Percentiles rank a stretch among this genome's conserved stretches.
Evolutionary conservation across 345 rosid genomes (phyloP).

Genomic region (Noccaea caerulescens): DNA sequence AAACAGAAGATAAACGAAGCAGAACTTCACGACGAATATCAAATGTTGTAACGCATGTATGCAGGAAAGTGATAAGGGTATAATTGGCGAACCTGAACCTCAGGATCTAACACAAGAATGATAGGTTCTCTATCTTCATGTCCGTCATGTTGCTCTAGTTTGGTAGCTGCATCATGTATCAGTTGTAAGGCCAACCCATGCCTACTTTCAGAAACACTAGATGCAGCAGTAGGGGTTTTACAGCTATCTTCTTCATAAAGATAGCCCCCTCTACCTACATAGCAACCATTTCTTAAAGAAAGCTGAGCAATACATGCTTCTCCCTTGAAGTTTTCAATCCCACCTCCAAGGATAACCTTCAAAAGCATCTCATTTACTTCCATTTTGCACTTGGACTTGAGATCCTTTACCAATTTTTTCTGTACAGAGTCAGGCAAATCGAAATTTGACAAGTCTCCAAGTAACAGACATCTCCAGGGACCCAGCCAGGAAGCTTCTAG

Average conservation of each 20-base stretch:
- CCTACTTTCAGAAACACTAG: conserved; percentile 43
- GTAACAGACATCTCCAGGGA: conserved; percentile 73
- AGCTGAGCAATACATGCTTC: conserved; percentile 56
- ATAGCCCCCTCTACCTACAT: conserved; percentile 51
- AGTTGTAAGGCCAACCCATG: conserved; percentile 62
- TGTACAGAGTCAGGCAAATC: conserved; percentile 49
- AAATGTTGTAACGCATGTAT: conserved; percentile 4
- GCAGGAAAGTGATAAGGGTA: conserved; percentile 22
- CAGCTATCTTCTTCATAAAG: conserved; percentile 47
- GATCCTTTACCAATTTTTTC: conserved; percentile 61
- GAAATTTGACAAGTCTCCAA: conserved; percentile 61
- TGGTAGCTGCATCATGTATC: conserved; percentile 59
- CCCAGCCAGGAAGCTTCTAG: conserved; percentile 92
- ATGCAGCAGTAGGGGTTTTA: conserved; percentile 35
- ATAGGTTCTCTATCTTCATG: conserved; percentile 60
- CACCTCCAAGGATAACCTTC: conserved; percentile 64
- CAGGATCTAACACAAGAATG: conserved; percentile 74
- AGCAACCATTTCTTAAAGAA: conserved; percentile 62
- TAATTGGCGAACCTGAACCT: conserved; percentile 72
- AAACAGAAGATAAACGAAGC: neutral
- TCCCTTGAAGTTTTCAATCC: conserved; percentile 41
- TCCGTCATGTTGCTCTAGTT: conserved; percentile 53
- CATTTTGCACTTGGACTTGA: conserved; percentile 75
- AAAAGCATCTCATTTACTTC: conserved; percentile 63
- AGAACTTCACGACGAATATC: neutral